Base-by-base conservation (phyloP, 352 stramenopile species). In the Pythium vanterpoolii region DNA sequence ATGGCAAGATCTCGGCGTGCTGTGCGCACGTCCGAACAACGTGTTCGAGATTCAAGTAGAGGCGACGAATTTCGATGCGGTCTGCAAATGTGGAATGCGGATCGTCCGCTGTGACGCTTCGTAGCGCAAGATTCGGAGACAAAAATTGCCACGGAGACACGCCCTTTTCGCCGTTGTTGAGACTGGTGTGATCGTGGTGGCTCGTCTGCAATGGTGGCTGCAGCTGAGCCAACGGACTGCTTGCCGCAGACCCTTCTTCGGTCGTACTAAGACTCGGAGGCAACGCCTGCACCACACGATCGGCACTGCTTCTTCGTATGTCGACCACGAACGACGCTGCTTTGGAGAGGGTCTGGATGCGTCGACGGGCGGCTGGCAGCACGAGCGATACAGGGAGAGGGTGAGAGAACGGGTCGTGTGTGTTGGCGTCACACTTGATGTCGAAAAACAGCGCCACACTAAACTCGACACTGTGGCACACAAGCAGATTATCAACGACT, bases 361-460 rank as follows among this genome's bases (percentile, higher is more conserved):
- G 43, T 2, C n/a, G 19, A 36, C 45, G 26, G 18, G 45, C 52
- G 14, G 26, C 39, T 13, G 83, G 75, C 11, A 76, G 63, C 7
- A 57, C 54, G 9, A 80, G 49, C 1, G 79, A 87, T 2, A 92
- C 78, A 14, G 84, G 84, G 23, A 94, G 54, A 3, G 84, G 82
- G 18, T 81, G 72, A 4, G 82, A 87, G 47, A 95, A 90, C 28
- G 85, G 81, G 23, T 95, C 79, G 33, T 69, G 74, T 18, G 74
- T 67, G 39, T 66, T 76, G 3, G 63, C 49, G 13, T 85, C 81
- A 27, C 79, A 88, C 60, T 74, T 83, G 24, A 91, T 73, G 53
- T 95, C 85, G 58, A 89, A 95, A 68, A 95, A 86, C 6, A 90
- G 54, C 16, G 75, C 84, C 36, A 93, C 85, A 34, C 82, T 87